These are phyloP conservation scores for Colletotrichum destructivum DNA, from an alignment of 2,329 filamentous ascomycete species.

Conservation along the genomic window DNA sequence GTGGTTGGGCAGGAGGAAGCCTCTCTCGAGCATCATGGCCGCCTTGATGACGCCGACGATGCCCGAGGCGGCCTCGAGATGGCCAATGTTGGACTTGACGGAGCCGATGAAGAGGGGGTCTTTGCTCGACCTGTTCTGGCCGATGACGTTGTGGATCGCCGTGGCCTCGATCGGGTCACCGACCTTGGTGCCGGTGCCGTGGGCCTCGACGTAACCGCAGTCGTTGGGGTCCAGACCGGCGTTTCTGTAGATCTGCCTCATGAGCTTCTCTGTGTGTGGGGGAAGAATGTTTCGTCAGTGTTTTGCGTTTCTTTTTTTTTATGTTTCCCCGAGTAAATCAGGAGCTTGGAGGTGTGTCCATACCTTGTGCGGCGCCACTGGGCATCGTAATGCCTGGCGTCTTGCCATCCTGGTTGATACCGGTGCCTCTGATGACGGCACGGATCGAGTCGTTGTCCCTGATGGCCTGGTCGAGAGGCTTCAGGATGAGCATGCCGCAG, in stretches of 20 bases:
- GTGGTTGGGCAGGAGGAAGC: conserved; percentile 64
- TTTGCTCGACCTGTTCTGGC: conserved; percentile 44
- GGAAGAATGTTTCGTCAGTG: conserved; percentile 39
- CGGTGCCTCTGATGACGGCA: conserved; percentile 65
- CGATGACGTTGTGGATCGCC: conserved; percentile 62
- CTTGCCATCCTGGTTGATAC: conserved; percentile 70
- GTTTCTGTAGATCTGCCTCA: conserved; percentile 55
- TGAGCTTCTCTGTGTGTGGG: conserved; percentile 53
- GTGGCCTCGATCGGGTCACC: conserved; percentile 70
- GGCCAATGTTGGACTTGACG: conserved; percentile 67
- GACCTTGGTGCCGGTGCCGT: conserved; percentile 70
- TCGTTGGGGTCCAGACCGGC: conserved; percentile 47
- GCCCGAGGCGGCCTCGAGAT: conserved; percentile 67
- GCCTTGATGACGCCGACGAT: conserved; percentile 68
- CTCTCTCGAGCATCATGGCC: conserved; percentile 65
- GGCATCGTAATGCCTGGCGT: conserved; percentile 72
- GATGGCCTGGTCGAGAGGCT: conserved; percentile 69
- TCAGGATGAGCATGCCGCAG: conserved; percentile 68
- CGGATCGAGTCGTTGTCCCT: conserved; percentile 69
- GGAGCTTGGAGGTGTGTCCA: neutral
- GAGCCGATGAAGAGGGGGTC: conserved; percentile 62
- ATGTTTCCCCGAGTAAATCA: too few relatives aligned
- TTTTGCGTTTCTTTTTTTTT: neutral
- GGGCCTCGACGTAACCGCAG: conserved; percentile 62
- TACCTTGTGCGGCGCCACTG: conserved; percentile 62